Evolutionary conservation across 208 protist genomes (phyloP), one percentile per base, ranked within the genome.

Genomic region (Acanthamoeba royreba): DNA sequence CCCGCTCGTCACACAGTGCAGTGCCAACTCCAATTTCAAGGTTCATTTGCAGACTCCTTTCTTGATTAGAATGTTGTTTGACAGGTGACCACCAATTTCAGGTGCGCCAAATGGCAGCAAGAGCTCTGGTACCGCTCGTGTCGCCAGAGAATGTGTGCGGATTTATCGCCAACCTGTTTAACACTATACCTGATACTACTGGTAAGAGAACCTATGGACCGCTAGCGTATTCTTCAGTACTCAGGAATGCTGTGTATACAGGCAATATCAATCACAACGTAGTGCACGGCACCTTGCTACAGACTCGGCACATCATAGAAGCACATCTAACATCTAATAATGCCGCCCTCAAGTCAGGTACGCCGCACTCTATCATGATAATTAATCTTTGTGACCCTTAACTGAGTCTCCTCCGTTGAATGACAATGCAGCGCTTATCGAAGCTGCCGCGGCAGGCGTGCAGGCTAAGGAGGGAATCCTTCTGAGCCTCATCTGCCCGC

Each of bases 21-120:
- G 45, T 45, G 40, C 77, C 40, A 55, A 86, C 40, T 55, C 77
- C 42, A 86, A 86, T 45, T 86, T 86, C 77, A 86, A 77, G 63
- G 63, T 77, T n/a, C 49, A 13, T 58, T 22, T 58, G 49, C 49
- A 13, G 15, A n/a, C 49, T 58, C 49, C 49, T 22, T 58, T 13
- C 49, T 58, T 22, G 13, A 13, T 58, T 58, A 13, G 15, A n/a
- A 13, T 22, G 15, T 22, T 58, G 13, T 22, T 58, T 22, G 49
- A 22, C 49, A 13, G 49, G n/a, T n/a, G 15, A 58, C 49, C 15
- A 58, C 49, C 49, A 58, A 58, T 22, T n/a, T n/a, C 49, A 77
- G 66, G 66, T 77, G 19, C 40, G 77, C 13, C 11, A 86, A 28
- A 86, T 86, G 77, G 77, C 77, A 2, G 77, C 77, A 5, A 4